Evolutionary conservation across 148 eudicot species (phyloP), one percentile per base, ranked within the genome.

Genomic region (Rhododendron williamsianum): DNA sequence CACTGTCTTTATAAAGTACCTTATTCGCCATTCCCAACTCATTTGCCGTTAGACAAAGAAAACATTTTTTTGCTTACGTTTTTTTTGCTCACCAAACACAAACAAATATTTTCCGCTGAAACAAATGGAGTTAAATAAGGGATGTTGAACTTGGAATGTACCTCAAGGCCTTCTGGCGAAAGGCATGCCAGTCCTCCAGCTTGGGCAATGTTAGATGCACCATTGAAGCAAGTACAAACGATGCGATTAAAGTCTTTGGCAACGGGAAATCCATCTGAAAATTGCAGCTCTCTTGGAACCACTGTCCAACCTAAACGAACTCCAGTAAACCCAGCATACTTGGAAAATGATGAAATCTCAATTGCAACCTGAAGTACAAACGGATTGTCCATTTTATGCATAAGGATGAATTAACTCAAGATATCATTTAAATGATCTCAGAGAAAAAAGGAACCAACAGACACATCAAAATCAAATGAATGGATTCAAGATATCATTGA

Each of bases 231-330:
- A 30, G 94, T 91, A 82, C 92, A 87, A 1, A 91, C 84, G 25
- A 92, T 89, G 3, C 94, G 89, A 36, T 92, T 89, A 80, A 90
- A 92, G 36, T 92, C 92, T 2, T 88, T 67, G 51, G 87, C 90
- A 3, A 96, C 84, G 0, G 95, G 96, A 46, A 91, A 90, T 9
- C 94, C 95, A 83, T 92, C 91, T 23, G 93, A 92, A 77, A 90
- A 94, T 4, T 86, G n/a, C n/a, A 94, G 91, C 46, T 92, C 92
- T 36, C 91, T 88, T 0, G 98, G 98, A n/a, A 96, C 93, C 82
- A 96, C 95, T 2, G 98, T 94, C 98, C 98, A 96, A 48, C 98
- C 98, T 13, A 96, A 90, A 69, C 98, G 91, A 35, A 94, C 94
- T 9, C 98, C 98, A 0, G 98, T 93, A 89, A 96, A 96, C 41